Conservation (phyloP, 805 yeast genomes). For the Wickerhamomyces bisporus region DNA sequence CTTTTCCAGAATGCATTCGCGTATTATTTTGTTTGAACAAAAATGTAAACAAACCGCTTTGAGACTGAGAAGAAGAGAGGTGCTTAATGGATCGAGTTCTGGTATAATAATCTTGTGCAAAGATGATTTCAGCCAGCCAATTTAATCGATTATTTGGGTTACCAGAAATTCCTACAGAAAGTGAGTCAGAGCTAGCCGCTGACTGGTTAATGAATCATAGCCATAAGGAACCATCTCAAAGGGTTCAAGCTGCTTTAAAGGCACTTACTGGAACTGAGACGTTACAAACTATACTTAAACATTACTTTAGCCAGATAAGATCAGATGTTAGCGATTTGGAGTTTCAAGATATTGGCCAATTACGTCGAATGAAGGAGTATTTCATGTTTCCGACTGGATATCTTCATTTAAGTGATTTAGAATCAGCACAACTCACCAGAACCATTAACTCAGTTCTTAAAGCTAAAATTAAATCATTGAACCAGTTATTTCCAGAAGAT, state of each 20-base stretch:
- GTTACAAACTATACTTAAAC: conserved; percentile 5
- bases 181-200: conserved; percentile 17
- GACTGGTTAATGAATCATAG: conserved; percentile 21
- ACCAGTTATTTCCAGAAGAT: conserved; percentile 6
- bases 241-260: conserved; percentile 19
- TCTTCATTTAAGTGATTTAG: conserved; percentile 11
- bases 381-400: conserved; percentile 17
- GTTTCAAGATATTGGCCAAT: conserved; percentile 2
- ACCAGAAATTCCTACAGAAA: conserved; percentile 16
- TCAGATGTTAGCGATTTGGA: conserved; percentile 6
- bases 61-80: no score
- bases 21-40: not conserved
- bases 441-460: conserved; percentile 14
- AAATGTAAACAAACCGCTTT: no score
- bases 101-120: no score
- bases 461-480: conserved; percentile 4
- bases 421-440: conserved; percentile 12
- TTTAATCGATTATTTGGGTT: conserved; percentile 12
- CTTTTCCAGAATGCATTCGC: not conserved
- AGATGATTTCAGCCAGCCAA: not conserved
- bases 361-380: conserved; percentile 15
- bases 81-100: no score
- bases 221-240: conserved; percentile 19
- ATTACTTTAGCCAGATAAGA: conserved; percentile 16
- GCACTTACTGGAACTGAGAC: conserved; percentile 2